Evolutionary conservation across 169 alveolate species (phyloP).

Genomic region (Toxoplasma gondii): DNA sequence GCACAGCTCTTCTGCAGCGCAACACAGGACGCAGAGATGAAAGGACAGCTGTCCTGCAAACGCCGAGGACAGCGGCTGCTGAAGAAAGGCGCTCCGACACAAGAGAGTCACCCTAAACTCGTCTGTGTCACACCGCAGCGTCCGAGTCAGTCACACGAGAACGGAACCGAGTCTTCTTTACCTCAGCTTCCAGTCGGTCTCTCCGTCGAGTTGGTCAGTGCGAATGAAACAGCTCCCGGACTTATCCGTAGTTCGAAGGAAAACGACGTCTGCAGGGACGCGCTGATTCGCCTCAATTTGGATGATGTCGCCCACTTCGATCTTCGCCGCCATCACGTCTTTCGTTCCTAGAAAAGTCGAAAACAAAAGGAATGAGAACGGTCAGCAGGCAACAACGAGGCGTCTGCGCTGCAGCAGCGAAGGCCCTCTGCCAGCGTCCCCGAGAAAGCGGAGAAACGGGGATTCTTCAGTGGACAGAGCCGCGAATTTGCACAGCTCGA

Average conservation of each 20-base stretch:
- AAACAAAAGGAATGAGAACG: not conserved
- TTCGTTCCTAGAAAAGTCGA: constrained; percentile 74
- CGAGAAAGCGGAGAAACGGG: no score
- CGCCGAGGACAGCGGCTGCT: no score
- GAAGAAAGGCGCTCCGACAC: no score
- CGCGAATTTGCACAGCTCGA: no score
- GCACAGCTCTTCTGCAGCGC: constrained; percentile 13
- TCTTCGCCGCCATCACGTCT: constrained; percentile 82
- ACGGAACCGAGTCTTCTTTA: not conserved
- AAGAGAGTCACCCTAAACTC: no score
- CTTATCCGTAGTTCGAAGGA: constrained; percentile 87
- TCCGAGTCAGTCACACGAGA: no score
- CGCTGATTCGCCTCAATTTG: constrained; percentile 92
- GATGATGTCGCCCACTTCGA: constrained; percentile 93
- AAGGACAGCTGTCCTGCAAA: not conserved
- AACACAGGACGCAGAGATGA: not conserved
- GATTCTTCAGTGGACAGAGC: no score
- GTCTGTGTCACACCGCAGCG: no score
- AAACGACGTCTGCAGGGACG: constrained; percentile 97
- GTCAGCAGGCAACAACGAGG: no score
- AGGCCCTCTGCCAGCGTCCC: no score
- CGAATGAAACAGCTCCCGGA: constrained; percentile 87
- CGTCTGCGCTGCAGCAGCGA: no score
- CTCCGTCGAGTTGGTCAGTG: constrained; percentile 99
- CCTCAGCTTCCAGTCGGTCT: constrained; percentile 98